Conservation (phyloP, 1,139 yeast species). For the Hemisphaericaspora lyxosophila region DNA sequence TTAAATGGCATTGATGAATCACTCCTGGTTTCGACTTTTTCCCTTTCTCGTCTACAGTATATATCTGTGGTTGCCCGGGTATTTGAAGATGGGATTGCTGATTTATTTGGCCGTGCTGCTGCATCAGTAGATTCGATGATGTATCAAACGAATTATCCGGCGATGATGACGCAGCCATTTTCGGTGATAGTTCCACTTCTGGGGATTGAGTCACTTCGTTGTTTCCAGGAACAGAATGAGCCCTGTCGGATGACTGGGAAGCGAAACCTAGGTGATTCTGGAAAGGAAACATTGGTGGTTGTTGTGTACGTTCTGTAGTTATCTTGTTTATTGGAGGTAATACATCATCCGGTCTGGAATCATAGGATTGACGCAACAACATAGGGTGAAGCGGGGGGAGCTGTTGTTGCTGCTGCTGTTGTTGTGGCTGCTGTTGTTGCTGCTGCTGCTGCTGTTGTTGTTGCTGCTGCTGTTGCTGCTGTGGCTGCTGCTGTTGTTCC, state of each 20-base stretch:
- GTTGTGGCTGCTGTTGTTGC: slow-evolving; percentile 1
- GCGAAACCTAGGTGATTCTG: slow-evolving; percentile 6
- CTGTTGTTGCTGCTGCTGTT: slow-evolving; percentile 4
- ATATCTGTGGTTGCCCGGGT: not conserved
- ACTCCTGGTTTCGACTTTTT: slow-evolving; percentile 29
- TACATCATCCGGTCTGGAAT: not conserved
- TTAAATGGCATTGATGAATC: slow-evolving; percentile 45
- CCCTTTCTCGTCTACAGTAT: slow-evolving; percentile 16
- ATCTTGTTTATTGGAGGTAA: slow-evolving; percentile 8
- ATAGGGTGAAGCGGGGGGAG: slow-evolving; percentile 2
- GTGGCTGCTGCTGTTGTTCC: slow-evolving; percentile 2
- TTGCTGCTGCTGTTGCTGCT: not conserved
- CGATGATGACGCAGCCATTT: not conserved
- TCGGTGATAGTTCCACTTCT: not conserved
- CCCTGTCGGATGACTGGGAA: slow-evolving; percentile 2
- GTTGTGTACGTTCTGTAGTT: slow-evolving; percentile 9
- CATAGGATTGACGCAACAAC: not conserved
- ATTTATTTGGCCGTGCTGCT: not conserved
- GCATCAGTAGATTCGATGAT: not conserved
- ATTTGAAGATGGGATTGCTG: too few species aligned
- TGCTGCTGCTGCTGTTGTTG: not conserved
- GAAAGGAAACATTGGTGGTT: slow-evolving; percentile 5
- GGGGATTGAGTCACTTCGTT: not conserved
- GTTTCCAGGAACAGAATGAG: not conserved
- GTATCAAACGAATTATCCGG: slow-evolving; percentile 2